Evolutionary conservation across 1,284 basidiomycete genomes (phyloP).

Genomic region (Volvariella surrecta): DNA sequence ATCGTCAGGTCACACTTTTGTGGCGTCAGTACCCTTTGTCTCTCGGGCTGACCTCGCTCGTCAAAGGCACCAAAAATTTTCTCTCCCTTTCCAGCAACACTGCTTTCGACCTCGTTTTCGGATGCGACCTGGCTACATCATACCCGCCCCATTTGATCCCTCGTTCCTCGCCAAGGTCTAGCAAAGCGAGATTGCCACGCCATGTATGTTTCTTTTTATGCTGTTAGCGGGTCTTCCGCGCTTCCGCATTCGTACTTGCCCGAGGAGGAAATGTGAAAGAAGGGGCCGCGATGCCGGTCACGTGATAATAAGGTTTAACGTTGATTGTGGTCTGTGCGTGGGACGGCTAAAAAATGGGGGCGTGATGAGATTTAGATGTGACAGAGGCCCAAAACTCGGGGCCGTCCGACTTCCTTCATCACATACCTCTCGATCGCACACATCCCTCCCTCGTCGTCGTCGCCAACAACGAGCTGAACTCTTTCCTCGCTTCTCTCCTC

Average conservation of each 20-base stretch:
- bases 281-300: slow-evolving; percentile 16
- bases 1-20: no score
- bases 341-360: slow-evolving; percentile 18
- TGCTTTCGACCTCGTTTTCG: no score
- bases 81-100: not conserved
- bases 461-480: slow-evolving; percentile 10
- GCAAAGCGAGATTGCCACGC: no score
- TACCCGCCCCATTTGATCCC: no score
- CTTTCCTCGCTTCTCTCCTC: slow-evolving; percentile 5
- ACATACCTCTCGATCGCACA: slow-evolving; percentile 32
- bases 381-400: slow-evolving; percentile 26
- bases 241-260: not conserved
- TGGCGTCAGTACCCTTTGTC: no score
- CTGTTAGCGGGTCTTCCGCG: no score
- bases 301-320: slow-evolving; percentile 26
- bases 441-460: slow-evolving; percentile 18
- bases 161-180: no score
- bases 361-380: slow-evolving; percentile 30
- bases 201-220: no score
- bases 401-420: slow-evolving; percentile 34
- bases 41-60: no score
- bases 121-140: no score
- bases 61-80: no score
- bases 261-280: slow-evolving; percentile 11
- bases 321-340: slow-evolving; percentile 32